Evolutionary conservation across 176 grass and related monocot species (phyloP), one percentile per base, ranked within the genome.

Genomic region (Carex pumila): DNA sequence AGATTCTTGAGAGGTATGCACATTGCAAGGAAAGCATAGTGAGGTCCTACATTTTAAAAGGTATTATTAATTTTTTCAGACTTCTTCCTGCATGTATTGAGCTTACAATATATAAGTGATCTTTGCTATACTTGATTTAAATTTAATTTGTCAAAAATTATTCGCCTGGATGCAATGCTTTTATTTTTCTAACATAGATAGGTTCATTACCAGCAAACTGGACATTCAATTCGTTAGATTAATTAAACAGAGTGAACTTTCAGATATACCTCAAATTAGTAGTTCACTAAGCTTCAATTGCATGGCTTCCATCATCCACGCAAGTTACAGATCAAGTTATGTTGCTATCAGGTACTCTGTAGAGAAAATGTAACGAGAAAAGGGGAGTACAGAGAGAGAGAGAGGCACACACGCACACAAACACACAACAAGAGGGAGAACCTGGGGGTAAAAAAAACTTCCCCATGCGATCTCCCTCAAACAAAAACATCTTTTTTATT

Each of bases 401-500:
- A 74, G 49, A 61, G 21, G 57, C 43, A 57, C 81, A 58, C 18
- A 71, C 43, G 57, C 81, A 58, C 18, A 55, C 29, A 37, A 39
- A 71, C 81, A 71, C 81, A 58, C 18, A 55, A 15, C 21, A 0
- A 34, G 18, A 30, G 83, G 83, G 39, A 85, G 83, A 76, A 85
- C 68, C 83, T 49, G 66, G 69, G 69, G 83, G 10, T 41, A 60
- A 72, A 77, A 85, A 62, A 43, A 7, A 10, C 1, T 37, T 85
- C 57, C 71, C 83, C 83, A 65, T 85, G 83, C 83, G 68, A 75
- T 85, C 83, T 85, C 65, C 83, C 66, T 53, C 83, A 7, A 63
- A 85, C 52, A 62, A 58, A 75, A 76, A 18, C 4, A 62, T 7
- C 2, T 39, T 54, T 53, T 78, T 79, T 86, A 79, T 86, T 86